phyloP scores from a whole-genome alignment of 345 rosid genomes.

The Linum tenue region DNA sequence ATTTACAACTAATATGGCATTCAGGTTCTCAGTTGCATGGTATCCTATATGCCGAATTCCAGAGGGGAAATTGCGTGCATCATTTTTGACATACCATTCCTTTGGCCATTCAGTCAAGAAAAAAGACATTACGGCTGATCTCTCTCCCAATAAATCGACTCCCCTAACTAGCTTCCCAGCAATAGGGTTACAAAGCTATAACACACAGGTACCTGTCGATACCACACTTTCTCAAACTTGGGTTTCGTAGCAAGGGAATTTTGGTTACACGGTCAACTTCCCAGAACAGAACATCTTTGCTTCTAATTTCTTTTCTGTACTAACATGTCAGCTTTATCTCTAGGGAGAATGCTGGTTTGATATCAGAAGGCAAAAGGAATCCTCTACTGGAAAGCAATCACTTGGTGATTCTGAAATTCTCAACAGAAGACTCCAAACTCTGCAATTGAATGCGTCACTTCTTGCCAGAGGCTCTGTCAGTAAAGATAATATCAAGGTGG shows the following conservation, averaged over 20 bases:
- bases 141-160: conserved; percentile 5
- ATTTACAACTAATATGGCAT: not conserved
- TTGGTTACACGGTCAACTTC: too few species aligned
- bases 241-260: too few species aligned
- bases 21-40: conserved; percentile 33
- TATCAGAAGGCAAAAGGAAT: conserved; percentile 1
- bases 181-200: conserved; percentile 23
- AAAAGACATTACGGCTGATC: conserved; percentile 5
- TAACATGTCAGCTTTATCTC: not conserved
- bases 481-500: conserved; percentile 8
- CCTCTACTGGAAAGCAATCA: not conserved
- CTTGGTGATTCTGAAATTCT: conserved; percentile 6
- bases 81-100: conserved; percentile 29
- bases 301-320: conserved; percentile 8
- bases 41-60: conserved; percentile 28
- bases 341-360: conserved; percentile 27
- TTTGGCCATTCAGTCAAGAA: conserved; percentile 11
- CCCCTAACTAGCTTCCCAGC: conserved; percentile 14
- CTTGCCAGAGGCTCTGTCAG: conserved; percentile 16
- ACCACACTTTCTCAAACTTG: not conserved
- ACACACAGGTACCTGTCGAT: conserved; percentile 11
- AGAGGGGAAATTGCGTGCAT: conserved; percentile 15
- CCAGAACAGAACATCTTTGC: not conserved
- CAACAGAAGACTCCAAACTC: conserved; percentile 12
- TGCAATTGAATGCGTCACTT: conserved; percentile 14